phyloP scores from a whole-genome alignment of 1,284 basidiomycete genomes.

The Dichomitus squalens region DNA sequence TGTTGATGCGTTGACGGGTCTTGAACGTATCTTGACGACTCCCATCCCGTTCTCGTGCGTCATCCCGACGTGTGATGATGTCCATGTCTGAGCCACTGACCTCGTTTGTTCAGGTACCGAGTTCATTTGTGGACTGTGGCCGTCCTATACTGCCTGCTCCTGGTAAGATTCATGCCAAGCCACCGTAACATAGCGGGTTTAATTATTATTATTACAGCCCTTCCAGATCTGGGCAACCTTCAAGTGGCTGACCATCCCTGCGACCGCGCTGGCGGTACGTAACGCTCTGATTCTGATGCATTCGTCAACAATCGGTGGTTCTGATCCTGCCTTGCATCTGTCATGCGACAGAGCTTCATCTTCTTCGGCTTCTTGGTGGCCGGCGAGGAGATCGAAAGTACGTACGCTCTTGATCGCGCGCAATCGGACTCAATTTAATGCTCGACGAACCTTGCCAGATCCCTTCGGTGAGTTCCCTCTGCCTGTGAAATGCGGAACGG shows the following conservation, averaged over 20 bases:
- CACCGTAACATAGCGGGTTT: too few species aligned
- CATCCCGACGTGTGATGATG: not conserved
- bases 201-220: constrained; percentile 43
- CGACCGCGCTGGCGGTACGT: constrained; percentile 45
- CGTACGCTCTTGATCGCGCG: constrained; percentile 24
- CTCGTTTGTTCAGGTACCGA: constrained; percentile 49
- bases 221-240: constrained; percentile 68
- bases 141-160: constrained; percentile 54
- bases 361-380: constrained; percentile 74
- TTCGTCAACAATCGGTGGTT: not conserved
- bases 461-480: constrained; percentile 46
- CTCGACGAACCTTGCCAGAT: constrained; percentile 37
- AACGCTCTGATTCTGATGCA: not conserved
- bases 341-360: constrained; percentile 46
- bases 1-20: constrained; percentile 67
- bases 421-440: constrained; percentile 16
- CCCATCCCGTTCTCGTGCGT: constrained; percentile 77
- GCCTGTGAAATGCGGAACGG: not conserved
- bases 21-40: constrained; percentile 78
- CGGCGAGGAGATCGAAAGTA: constrained; percentile 73
- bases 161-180: constrained; percentile 41
- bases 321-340: not conserved
- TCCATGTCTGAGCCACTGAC: not conserved
- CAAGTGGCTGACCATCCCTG: constrained; percentile 69
- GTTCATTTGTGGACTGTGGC: constrained; percentile 69